Evolutionary conservation across 495 filamentous ascomycete species (phyloP), one percentile per base, ranked within the genome.

Genomic region (Annulohypoxylon nitens): DNA sequence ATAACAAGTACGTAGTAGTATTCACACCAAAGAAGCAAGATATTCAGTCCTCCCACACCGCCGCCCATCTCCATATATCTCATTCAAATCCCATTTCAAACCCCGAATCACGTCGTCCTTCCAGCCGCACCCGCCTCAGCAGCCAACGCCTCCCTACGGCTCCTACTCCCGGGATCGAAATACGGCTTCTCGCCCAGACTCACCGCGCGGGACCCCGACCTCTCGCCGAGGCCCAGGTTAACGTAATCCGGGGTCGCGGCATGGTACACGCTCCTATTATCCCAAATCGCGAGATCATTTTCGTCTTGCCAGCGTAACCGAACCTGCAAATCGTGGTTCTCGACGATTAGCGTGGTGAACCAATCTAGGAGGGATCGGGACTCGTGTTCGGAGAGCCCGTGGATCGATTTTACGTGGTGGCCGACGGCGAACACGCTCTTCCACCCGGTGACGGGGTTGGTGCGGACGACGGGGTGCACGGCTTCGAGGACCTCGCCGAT

Each of bases 391-490:
- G 86, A 84, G 26, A 95, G 76, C 4, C 86, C 93, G 78, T 93
- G 88, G 80, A 94, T 91, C 18, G 84, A 77, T 71, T 87, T 79
- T 1, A 88, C 83, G 80, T 92, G 90, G 47, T 84, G 84, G 50
- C 90, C 90, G 26, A 90, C 85, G 1, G 87, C 89, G 74, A 89
- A 94, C 12, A 95, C 81, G 4, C 81, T 85, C 78, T 93, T 93
- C 92, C 92, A 94, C 2, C 92, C 92, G 0, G 92, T 93, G 0
- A 94, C 90, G 0, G 93, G 92, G 77, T 95, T 93, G n/a, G 92
- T 94, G 8, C 93, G 90, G 26, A 94, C 82, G 1, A 94, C 88
- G 0, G 92, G 90, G 78, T 95, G 92, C 12, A 88, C 79, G 3
- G 91, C 90, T 23, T 80, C 84, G 3, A 95, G 81, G 11, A 86